Base-by-base conservation (phyloP, 805 yeast species). In the Priceomyces medius region DNA sequence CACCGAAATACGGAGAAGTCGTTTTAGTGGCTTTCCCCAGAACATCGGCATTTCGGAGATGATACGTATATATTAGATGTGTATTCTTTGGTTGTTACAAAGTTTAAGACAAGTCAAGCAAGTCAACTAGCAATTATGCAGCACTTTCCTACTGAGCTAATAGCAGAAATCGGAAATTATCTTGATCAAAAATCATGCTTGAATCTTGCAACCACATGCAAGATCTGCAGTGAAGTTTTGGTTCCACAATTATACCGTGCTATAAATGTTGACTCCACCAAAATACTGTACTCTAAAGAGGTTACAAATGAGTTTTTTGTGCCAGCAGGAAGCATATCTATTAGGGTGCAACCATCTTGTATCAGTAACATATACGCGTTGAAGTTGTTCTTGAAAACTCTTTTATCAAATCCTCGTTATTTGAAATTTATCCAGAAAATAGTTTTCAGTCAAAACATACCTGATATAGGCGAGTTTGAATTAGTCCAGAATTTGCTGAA, bases 401-500 rank as follows among this genome's bases (percentile, higher is more conserved):
- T 58, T 17, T 31, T 27, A 3, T 23, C 26, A 13, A 41, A 48
- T 18, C 44, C 44, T 10, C 31, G 36, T 4, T 42, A 43, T 21
- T 49, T 58, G 20, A 20, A n/a, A 3, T 44, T 36, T 14, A 37
- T 58, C 4, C 41, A 48, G 20, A 40, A 41, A 6, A 31, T 59
- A 20, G 33, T 43, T 7, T 49, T 51, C 31, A 34, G 29, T 21
- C 35, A 41, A 7, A 32, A 40, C 5, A 40, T 55, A 14, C 64
- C 65, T 3, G 64, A 58, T 46, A 43, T 59, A 13, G 56, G 62
- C 3, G 63, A 58, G 28, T 42, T 49, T 12, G 48, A 48, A 21
- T 41, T 59, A n/a, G 20, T 48, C 7, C 36, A 42, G 7, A 47
- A 44, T 29, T 45, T 59, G n/a, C 24, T 40, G 8, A 14, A 29